phyloP scores from a whole-genome alignment of 495 filamentous ascomycete genomes.

The Elaphomyces granulatus region DNA sequence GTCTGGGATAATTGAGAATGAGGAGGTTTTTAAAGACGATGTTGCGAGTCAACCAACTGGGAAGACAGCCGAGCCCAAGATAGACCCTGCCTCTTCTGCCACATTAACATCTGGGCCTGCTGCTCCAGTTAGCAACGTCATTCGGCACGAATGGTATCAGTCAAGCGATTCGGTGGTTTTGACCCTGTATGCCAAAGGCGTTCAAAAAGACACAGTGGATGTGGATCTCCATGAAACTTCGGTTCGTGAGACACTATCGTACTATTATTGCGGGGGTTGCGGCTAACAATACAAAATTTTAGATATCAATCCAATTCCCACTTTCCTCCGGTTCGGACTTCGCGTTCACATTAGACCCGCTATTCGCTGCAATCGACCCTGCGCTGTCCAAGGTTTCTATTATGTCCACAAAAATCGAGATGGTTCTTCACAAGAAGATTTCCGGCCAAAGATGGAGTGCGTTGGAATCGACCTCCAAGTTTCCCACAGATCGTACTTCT shows the following conservation, averaged over 20 bases:
- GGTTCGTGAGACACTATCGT: conserved; percentile 15
- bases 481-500: too few species aligned
- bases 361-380: conserved; percentile 52
- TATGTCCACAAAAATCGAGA: conserved; percentile 72
- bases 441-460: conserved; percentile 61
- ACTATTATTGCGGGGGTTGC: not conserved
- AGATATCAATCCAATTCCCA: conserved; percentile 52
- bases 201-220: conserved; percentile 45
- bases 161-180: conserved; percentile 48
- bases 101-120: conserved; percentile 6
- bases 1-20: not conserved
- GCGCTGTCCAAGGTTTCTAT: conserved; percentile 44
- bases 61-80: conserved; percentile 5
- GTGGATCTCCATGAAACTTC: conserved; percentile 44
- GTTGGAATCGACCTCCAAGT: too few species aligned
- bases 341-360: conserved; percentile 54
- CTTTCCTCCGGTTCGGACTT: conserved; percentile 43
- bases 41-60: not conserved
- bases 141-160: conserved; percentile 74
- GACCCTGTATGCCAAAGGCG: conserved; percentile 56
- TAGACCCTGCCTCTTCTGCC: not conserved
- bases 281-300: conserved; percentile 18
- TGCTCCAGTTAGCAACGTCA: conserved; percentile 30
- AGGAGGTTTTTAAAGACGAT: conserved; percentile 1
- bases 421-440: conserved; percentile 53